These are phyloP conservation scores for Musa troglodytarum DNA, from an alignment of 176 grass and related monocot genomes.

Conservation along the genomic window DNA sequence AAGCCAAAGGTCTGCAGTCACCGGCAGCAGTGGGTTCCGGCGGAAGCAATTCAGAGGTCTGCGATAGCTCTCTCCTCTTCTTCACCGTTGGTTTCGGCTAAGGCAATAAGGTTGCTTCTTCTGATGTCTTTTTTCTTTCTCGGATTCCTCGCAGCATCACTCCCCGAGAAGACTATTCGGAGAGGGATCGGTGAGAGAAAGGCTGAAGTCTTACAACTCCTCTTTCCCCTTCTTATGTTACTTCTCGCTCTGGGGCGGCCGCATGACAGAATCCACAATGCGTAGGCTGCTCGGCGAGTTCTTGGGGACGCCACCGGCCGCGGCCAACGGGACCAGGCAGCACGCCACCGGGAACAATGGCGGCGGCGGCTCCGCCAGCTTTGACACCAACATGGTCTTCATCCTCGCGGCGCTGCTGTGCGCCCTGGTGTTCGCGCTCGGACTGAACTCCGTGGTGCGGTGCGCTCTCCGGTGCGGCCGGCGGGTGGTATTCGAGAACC, in stretches of 20 bases:
- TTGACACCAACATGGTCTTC: constrained; percentile 96
- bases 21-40: too few species aligned
- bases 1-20: not conserved
- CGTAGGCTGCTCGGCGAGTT: constrained; percentile 18
- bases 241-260: too few species aligned
- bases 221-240: too few species aligned
- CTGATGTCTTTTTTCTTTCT: not conserved
- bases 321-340: not conserved
- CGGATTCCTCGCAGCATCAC: not conserved
- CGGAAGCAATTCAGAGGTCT: not conserved
- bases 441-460: constrained; percentile 60
- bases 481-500: constrained; percentile 11
- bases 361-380: constrained; percentile 33
- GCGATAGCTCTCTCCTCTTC: not conserved
- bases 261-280: not conserved
- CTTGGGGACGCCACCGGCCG: constrained; percentile 24
- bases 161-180: not conserved
- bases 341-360: constrained; percentile 26
- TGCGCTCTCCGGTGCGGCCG: constrained; percentile 56
- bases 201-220: too few species aligned
- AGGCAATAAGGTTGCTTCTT: not conserved
- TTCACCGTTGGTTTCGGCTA: not conserved
- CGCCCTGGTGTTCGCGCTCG: constrained; percentile 63
- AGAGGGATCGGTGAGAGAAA: not conserved
- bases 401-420: constrained; percentile 82